Base-by-base conservation (phyloP, 2,329 filamentous ascomycete genomes). In the Coniochaeta ligniaria region DNA sequence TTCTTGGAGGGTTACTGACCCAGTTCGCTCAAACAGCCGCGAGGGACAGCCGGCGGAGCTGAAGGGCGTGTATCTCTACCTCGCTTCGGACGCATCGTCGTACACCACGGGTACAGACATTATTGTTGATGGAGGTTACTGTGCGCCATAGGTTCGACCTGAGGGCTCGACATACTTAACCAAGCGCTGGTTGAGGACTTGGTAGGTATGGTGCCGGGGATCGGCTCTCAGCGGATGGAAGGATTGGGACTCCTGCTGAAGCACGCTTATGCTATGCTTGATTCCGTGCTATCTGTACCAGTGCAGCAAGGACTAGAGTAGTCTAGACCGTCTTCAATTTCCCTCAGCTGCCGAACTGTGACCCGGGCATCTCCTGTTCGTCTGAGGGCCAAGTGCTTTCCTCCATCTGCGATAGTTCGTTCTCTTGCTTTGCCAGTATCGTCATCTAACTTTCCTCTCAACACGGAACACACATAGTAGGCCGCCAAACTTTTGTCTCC, bases 31-130 rank as follows among this genome's bases (percentile, higher is more conserved):
- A 36, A 57, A 57, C 43, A 83, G 85, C 56, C 83, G 91, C 65
- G 88, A 92, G 70, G 91, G 88, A 11, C 80, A 86, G 65, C 78
- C 84, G 2, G 83, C 85, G 62, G 91, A 96, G 78, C 80, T 96
- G 67, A 93, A 94, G 78, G 92, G 90, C 22, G 88, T 88, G 20
- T 96, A 90, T 72, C 75, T 96, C 56, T 95, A 92, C 74, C 79
- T 96, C 60, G 89, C 90, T 20, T 91, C 87, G 16, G 91, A 96
- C 73, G 91, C 91, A 4, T 84, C 88, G n/a, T 90, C 86, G 59
- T 96, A 92, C 75, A 92, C 88, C 20, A 96, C 91, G 9, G 91
- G 86, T 0, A 79, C 83, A 11, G 88, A 92, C 72, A 79, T 95
- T 62, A 76, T 90, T 64, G 83, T 93, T 56, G 91, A 95, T 71